Base-by-base conservation (phyloP, 805 yeast species). In the Ogataea allantospora region DNA sequence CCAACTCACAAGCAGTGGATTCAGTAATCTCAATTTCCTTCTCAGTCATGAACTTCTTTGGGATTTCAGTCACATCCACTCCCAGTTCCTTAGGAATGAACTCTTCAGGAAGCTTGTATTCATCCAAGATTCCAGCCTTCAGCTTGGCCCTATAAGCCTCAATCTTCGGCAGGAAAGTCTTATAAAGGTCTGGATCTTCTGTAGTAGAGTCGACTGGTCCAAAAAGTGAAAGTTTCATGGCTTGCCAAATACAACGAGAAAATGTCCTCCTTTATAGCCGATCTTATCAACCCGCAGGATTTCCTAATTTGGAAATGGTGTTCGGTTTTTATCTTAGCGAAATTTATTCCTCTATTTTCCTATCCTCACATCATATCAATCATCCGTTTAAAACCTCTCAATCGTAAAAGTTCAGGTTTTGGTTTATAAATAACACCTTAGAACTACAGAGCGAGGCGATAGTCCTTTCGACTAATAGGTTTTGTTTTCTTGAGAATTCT, bases 21-120 rank as follows among this genome's bases (percentile, higher is more conserved):
- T 68, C 73, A 17, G 77, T 73, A 38, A 74, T 70, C 10, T 45
- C 58, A 30, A 66, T 50, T 43, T 73, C 78, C 25, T 48, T 46
- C 9, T 48, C 50, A 3, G 71, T 44, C 25, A 66, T 37, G 12
- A 62, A 48, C 43, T 66, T 58, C 10, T 58, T 49, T 33, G 63
- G 50, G 43, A 65, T 44, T 17, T 27, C 43, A 39, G 35, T 57
- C 36, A 56, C 68, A 31, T 47, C 47, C 6, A 36, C 46, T 15
- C 59, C 58, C 1, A 17, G 9, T 6, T 27, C 40, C 7, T 13
- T 25, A 12, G 57, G 53, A 15, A 51, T 23, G 12, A 40, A 21
- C 8, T 42, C 43, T 2, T 51, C 51, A 5, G 58, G 49, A 8
- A 54, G 30, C 18, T 39, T 44, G 39, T 53, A 55, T 8, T 53